Percentiles rank a stretch among this genome's conserved stretches.
phyloP scores from a whole-genome alignment of 805 yeast genomes.

The Pichia phayaonensis region DNA sequence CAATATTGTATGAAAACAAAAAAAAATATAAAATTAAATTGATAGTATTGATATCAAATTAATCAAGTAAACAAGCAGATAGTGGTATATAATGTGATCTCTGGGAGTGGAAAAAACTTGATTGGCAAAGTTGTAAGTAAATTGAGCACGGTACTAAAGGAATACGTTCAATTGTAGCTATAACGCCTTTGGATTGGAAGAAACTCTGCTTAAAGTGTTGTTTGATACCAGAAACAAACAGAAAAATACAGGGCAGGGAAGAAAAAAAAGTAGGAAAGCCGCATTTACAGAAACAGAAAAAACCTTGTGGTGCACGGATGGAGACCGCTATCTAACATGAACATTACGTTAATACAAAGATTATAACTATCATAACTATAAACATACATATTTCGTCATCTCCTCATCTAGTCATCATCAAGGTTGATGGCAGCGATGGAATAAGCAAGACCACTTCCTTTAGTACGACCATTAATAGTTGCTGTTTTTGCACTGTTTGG shows the following conservation, averaged over 20 bases:
- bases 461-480: background rate
- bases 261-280: background rate
- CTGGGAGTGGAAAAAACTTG: too few species aligned
- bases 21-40: background rate
- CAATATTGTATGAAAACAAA: background rate
- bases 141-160: too few species aligned
- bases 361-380: background rate
- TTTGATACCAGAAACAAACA: background rate
- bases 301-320: background rate
- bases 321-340: background rate
- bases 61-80: too few species aligned
- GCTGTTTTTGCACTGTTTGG: background rate
- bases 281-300: background rate
- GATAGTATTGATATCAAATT: background rate
- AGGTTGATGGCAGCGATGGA: slow-evolving; percentile 11
- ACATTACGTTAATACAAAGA: background rate
- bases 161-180: too few species aligned
- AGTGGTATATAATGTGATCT: too few species aligned
- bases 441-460: slow-evolving; percentile 12
- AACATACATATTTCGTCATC: background rate
- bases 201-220: too few species aligned
- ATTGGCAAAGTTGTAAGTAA: too few species aligned
- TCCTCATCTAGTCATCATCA: background rate
- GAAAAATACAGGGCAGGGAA: too few species aligned
- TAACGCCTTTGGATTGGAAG: too few species aligned